Conservation (phyloP, 1,284 basidiomycete species). For the Prillingera fragicola region DNA sequence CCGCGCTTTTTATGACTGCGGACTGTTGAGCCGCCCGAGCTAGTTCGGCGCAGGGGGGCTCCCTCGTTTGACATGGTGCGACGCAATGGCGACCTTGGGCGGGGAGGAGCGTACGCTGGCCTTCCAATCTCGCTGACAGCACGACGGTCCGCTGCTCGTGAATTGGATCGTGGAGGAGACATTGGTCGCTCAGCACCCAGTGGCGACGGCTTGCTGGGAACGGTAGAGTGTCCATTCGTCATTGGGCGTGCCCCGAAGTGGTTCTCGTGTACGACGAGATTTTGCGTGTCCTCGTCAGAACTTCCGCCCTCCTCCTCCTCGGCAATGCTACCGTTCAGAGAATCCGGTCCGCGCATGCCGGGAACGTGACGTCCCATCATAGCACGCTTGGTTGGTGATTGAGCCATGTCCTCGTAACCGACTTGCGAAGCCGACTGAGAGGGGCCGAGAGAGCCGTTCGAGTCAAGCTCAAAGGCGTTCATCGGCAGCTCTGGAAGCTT, state of each 20-base stretch:
- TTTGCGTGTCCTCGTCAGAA: slow-evolving; percentile 35
- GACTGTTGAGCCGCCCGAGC: slow-evolving; percentile 35
- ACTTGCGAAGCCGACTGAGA: slow-evolving; percentile 48
- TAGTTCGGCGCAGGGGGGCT: slow-evolving; percentile 9
- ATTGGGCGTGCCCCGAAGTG: no score
- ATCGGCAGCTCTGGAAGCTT: slow-evolving; percentile 27
- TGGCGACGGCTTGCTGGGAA: slow-evolving; percentile 20
- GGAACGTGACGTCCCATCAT: slow-evolving; percentile 9
- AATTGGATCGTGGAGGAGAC: neutral
- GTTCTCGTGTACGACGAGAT: slow-evolving; percentile 45
- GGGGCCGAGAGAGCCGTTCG: slow-evolving; percentile 48
- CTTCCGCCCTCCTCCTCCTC: slow-evolving; percentile 45
- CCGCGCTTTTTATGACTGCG: slow-evolving; percentile 39
- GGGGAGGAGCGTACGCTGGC: slow-evolving; percentile 5
- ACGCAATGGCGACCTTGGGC: slow-evolving; percentile 18
- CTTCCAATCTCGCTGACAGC: slow-evolving; percentile 39
- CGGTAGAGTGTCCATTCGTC: neutral
- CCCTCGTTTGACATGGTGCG: slow-evolving; percentile 39
- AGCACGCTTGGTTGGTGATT: slow-evolving; percentile 1
- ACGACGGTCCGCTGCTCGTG: slow-evolving; percentile 20
- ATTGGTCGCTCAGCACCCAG: slow-evolving; percentile 15
- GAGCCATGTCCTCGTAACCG: slow-evolving; percentile 31
- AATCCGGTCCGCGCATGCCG: slow-evolving; percentile 22
- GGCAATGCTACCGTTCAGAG: slow-evolving; percentile 42
- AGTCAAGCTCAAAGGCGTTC: slow-evolving; percentile 46